Base-by-base conservation (phyloP, 805 yeast genomes). In the Metschnikowia anglica region DNA sequence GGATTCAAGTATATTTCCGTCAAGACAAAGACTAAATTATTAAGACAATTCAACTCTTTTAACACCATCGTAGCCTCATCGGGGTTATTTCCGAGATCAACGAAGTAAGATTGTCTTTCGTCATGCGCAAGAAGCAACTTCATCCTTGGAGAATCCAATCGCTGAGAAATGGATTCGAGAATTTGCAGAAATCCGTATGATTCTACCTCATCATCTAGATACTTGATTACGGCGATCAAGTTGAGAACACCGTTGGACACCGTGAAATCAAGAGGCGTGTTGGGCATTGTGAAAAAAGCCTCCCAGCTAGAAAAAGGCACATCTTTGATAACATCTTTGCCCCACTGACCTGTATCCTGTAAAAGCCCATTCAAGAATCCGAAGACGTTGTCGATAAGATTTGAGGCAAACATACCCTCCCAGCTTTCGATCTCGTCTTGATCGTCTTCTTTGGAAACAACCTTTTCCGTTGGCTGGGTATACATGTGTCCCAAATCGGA, bases 191-290 rank as follows among this genome's bases (percentile, higher is more conserved):
- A 53, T 2, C 74, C 83, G 58, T 77, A 78, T 6, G 70, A 72
- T 20, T 77, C 71, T 29, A 72, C 67, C 33, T 77, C 78, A 34
- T 77, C 80, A 53, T 80, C 85, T 41, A 81, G 73, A 36, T 70
- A 70, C 51, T 76, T 79, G 32, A 83, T 63, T 1, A 80, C 73
- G 18, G 79, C 80, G 24, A 77, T 66, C 23, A 80, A 60, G 16
- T 81, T 76, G 29, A 72, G 66, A 48, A 80, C 61, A 0, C 81
- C 77, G 46, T 73, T 74, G 1, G 88, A 79, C 26, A 72, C 63
- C 4, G 75, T 68, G 51, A 73, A 80, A 53, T 85, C 89, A 57
- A 71, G 83, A 0, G 91, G 84, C 2, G 78, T 74, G 41, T 79
- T 74, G 7, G 70, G 62, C 41, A 81, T 54, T 2, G 74, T 67